A percentile compares a stretch with the other conserved stretches of the same genome.
Conservation (phyloP, 139 green algal genomes). For the Chlamydomonas sp. region DNA sequence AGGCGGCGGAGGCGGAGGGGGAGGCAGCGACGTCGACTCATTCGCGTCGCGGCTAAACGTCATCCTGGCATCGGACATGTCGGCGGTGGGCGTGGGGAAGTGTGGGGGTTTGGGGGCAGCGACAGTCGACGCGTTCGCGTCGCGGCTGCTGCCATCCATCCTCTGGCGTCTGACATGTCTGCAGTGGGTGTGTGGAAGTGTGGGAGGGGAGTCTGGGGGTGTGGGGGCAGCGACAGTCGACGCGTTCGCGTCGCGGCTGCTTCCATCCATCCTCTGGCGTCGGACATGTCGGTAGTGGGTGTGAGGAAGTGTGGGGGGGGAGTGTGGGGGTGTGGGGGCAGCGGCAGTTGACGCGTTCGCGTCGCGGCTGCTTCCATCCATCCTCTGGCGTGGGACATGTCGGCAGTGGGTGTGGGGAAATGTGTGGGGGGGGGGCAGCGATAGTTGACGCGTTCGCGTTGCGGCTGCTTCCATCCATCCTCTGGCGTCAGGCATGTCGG, state of each 20-base stretch:
- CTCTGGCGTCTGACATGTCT: slow-evolving; percentile 55
- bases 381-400: slow-evolving; percentile 57
- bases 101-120: background rate
- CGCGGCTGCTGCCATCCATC: slow-evolving; percentile 48
- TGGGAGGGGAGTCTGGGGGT: too few species aligned
- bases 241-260: slow-evolving; percentile 54
- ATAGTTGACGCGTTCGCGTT: too few species aligned
- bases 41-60: slow-evolving; percentile 51
- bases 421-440: background rate
- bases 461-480: too few species aligned
- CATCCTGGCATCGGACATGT: slow-evolving; percentile 59
- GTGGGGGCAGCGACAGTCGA: background rate
- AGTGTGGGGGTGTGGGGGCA: background rate
- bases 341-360: slow-evolving; percentile 34
- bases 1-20: slow-evolving; percentile 11
- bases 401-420: slow-evolving; percentile 19
- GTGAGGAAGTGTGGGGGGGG: background rate
- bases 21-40: slow-evolving; percentile 57
- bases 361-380: slow-evolving; percentile 40
- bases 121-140: slow-evolving; percentile 34
- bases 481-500: too few species aligned
- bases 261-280: slow-evolving; percentile 46
- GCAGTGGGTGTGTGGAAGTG: slow-evolving; percentile 16
- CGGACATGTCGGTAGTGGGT: slow-evolving; percentile 47
- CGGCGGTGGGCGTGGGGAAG: slow-evolving; percentile 19